Base-by-base conservation (phyloP, 805 yeast genomes). In the Candida odintsovae region DNA sequence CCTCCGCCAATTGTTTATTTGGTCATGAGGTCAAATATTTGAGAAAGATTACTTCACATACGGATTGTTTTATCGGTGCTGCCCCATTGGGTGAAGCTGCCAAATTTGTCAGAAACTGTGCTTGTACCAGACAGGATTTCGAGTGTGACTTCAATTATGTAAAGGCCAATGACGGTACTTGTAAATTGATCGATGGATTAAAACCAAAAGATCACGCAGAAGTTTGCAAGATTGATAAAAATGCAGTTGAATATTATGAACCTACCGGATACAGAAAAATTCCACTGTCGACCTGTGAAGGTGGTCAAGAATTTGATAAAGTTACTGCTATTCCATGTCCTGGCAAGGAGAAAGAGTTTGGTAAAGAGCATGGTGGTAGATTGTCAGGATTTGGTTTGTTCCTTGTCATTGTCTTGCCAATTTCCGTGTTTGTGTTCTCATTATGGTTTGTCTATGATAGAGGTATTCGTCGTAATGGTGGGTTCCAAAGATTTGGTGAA, bases 251-350 rank as follows among this genome's bases (percentile, higher is more conserved):
- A 60, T 90, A 80, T 63, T 87, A 80, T 69, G 86, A 83, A 56
- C 89, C 96, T 11, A 89, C 98, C 0, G 99, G 99, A 0, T 94
- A 94, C 64, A 78, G 99, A 62, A 82, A 82, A 57, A 77, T 90
- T 23, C 92, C 96, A 1, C 63, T 86, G 50, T 84, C 94, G 11
- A 87, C 97, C 0, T 94, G 99, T 69, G 73, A 71, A 40, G 95
- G 90, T 13, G 98, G 98, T 1, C 65, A 79, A 48, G 72, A 75
- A 48, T 75, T 87, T 46, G 97, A 87, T 60, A 71, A 75, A 21
- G 76, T 81, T 65, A 70, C 68, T 10, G 73, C 86, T 12, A 75
- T 73, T 45, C 79, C 97, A 9, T 94, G 99, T 64, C 97, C 98
- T 5, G 98, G 98, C 1, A 86, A 83, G 56, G 80, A 82, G 49